phyloP scores from a whole-genome alignment of 2,329 filamentous ascomycete species.

The Fusarium falciforme region DNA sequence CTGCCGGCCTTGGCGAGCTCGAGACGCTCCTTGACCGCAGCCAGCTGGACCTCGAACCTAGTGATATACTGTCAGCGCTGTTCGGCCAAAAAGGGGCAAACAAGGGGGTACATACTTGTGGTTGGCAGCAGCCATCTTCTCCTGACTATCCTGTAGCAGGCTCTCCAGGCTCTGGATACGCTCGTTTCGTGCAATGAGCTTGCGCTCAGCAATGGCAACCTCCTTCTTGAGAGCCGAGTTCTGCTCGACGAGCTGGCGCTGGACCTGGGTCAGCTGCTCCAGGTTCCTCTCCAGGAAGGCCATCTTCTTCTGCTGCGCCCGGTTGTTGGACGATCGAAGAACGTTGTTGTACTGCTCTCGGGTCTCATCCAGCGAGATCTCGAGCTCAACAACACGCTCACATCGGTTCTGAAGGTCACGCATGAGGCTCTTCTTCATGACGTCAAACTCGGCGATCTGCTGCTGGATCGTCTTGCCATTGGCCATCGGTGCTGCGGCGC shows the following conservation, averaged over 20 bases:
- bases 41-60: conserved; percentile 97
- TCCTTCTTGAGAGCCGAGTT: conserved; percentile 98
- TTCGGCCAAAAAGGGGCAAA: neutral
- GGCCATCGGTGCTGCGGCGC: conserved; percentile 67
- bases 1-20: conserved; percentile 94
- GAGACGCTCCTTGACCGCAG: conserved; percentile 96
- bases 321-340: conserved; percentile 94
- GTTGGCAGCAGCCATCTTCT: conserved; percentile 97
- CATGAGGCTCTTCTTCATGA: conserved; percentile 99
- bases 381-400: conserved; percentile 96
- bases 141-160: conserved; percentile 94
- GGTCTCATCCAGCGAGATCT: conserved; percentile 97
- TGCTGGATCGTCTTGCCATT: conserved; percentile 95
- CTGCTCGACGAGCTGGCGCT: conserved; percentile 97
- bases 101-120: conserved; percentile 78
- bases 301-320: conserved; percentile 99
- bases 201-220: conserved; percentile 97
- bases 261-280: conserved; percentile 96
- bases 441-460: conserved; percentile 98
- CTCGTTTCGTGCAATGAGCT: conserved; percentile 96
- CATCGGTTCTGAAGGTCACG: conserved; percentile 98
- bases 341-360: conserved; percentile 99
- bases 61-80: conserved; percentile 42
- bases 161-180: conserved; percentile 94
- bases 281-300: conserved; percentile 98